Conservation (phyloP, 495 filamentous ascomycete genomes). For the Penicillium goetzii region DNA sequence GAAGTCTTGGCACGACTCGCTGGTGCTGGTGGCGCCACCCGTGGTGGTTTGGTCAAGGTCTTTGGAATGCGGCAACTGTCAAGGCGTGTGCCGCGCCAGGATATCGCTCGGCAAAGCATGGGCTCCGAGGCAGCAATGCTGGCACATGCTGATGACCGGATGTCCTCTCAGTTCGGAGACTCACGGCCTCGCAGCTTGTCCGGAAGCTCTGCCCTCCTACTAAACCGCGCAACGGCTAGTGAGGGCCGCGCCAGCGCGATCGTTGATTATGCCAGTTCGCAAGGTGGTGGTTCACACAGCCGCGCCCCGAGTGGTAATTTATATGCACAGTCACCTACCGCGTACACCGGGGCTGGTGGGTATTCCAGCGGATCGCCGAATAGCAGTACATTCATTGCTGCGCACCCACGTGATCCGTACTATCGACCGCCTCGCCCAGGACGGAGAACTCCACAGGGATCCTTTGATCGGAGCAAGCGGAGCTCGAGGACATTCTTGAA, state of each 20-base stretch:
- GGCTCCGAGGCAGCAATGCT: constrained; percentile 82
- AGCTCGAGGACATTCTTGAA: constrained; percentile 49
- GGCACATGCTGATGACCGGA: constrained; percentile 61
- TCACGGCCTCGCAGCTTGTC: constrained; percentile 80
- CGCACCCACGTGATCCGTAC: constrained; percentile 67
- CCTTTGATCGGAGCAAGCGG: constrained; percentile 42
- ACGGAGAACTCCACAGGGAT: constrained; percentile 58
- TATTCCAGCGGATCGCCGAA: constrained; percentile 40
- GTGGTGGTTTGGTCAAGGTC: constrained; percentile 87
- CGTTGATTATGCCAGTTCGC: constrained; percentile 51
- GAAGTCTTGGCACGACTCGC: constrained; percentile 81
- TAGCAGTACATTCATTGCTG: constrained; percentile 48
- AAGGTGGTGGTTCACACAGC: constrained; percentile 49
- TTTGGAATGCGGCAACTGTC: constrained; percentile 93
- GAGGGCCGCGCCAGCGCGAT: constrained; percentile 52
- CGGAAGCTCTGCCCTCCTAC: constrained; percentile 75
- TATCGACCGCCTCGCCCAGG: constrained; percentile 81
- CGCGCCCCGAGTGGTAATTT: constrained; percentile 54
- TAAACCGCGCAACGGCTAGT: constrained; percentile 57
- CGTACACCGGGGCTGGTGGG: constrained; percentile 66
- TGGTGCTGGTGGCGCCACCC: constrained; percentile 78
- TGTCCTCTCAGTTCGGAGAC: constrained; percentile 66
- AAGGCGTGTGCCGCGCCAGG: constrained; percentile 66
- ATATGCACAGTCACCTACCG: constrained; percentile 71
- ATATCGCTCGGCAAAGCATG: constrained; percentile 70